A percentile compares a stretch with the other conserved stretches of the same genome.
Conservation (phyloP, 352 stramenopile species). For the Globisporangium yorkense region DNA sequence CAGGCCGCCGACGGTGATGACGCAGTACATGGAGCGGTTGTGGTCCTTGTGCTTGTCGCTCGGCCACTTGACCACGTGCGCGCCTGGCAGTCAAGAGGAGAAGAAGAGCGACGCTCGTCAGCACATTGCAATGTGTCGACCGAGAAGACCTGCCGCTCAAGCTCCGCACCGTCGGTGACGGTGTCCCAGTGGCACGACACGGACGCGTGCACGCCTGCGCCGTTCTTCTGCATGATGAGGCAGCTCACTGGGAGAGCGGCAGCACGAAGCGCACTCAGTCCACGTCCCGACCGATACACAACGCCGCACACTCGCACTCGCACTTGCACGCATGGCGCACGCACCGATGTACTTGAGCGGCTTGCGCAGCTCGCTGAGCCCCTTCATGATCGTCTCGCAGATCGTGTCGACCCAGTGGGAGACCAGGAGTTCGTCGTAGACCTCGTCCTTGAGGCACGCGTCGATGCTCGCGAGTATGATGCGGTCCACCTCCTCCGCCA, state of each 20-base stretch:
- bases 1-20: conserved; percentile 82
- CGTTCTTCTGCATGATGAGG: conserved; percentile 93
- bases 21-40: conserved; percentile 87
- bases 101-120: not conserved
- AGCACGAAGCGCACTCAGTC: no score
- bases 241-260: conserved; percentile 54
- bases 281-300: no score
- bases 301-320: not conserved
- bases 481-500: conserved; percentile 88
- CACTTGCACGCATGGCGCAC: not conserved
- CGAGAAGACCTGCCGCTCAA: not conserved
- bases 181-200: conserved; percentile 91
- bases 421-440: conserved; percentile 85
- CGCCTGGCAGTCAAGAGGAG: conserved; percentile 22
- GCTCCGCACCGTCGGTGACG: conserved; percentile 70
- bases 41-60: conserved; percentile 89
- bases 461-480: conserved; percentile 83
- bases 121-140: not conserved
- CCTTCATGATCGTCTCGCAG: conserved; percentile 86
- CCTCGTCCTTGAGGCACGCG: conserved; percentile 77
- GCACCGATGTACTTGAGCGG: conserved; percentile 90
- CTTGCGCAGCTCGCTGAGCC: conserved; percentile 83
- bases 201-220: conserved; percentile 83
- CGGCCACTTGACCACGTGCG: conserved; percentile 85
- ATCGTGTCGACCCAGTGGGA: conserved; percentile 89